Evolutionary conservation across 495 filamentous ascomycete genomes (phyloP).

Genomic region (Hypoxylon rickii): DNA sequence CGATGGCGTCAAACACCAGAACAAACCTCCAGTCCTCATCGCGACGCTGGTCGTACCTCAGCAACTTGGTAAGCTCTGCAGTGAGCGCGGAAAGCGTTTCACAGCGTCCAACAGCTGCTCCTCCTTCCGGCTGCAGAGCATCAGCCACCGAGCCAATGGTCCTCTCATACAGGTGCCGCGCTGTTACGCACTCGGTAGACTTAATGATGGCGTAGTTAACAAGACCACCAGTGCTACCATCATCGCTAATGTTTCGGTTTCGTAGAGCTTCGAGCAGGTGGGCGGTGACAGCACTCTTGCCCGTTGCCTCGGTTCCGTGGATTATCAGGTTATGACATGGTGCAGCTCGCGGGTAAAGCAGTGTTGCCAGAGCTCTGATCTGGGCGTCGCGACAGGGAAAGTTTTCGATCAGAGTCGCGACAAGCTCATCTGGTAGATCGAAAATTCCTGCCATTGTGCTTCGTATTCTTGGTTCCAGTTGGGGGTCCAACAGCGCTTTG

Average conservation of each 20-base stretch:
- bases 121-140: conserved; percentile 49
- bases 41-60: conserved; percentile 49
- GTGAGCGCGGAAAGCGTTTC: conserved; percentile 77
- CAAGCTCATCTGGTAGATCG: conserved; percentile 56
- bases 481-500: too few species aligned
- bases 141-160: conserved; percentile 59
- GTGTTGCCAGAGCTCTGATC: conserved; percentile 62
- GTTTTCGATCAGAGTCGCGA: conserved; percentile 53
- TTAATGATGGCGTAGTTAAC: conserved; percentile 73
- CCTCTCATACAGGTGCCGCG: conserved; percentile 81
- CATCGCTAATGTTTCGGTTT: neutral
- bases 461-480: neutral
- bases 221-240: neutral
- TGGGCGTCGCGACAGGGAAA: conserved; percentile 70
- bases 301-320: conserved; percentile 89
- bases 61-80: conserved; percentile 66
- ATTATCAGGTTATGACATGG: conserved; percentile 67
- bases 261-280: conserved; percentile 55
- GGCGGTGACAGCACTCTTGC: conserved; percentile 75
- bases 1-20: conserved; percentile 89
- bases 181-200: conserved; percentile 85
- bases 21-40: conserved; percentile 60
- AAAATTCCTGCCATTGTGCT: conserved; percentile 39
- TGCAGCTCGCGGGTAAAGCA: conserved; percentile 57
- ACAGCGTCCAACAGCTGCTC: conserved; percentile 55